Percentiles rank a stretch among this genome's conserved stretches.
These are phyloP conservation scores for Talaromyces sp. DNA, from an alignment of 2,329 filamentous ascomycete genomes.

Conservation along the genomic window DNA sequence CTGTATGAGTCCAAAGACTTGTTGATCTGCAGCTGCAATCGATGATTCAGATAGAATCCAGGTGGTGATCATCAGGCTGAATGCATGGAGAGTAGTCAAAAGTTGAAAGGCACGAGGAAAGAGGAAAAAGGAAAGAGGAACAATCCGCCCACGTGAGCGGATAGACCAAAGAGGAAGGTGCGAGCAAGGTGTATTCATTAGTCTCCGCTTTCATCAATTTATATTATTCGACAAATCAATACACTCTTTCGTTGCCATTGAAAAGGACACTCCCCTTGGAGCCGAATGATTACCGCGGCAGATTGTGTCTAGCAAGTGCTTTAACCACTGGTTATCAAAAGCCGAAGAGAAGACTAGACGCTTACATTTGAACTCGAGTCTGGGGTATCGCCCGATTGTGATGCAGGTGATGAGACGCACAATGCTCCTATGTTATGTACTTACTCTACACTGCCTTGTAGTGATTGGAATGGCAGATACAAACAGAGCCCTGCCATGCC, in stretches of 20 bases:
- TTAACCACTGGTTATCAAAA: not conserved
- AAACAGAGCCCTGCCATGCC: not conserved
- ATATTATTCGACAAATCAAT: too few species aligned
- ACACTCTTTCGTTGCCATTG: too few species aligned
- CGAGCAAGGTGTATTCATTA: not conserved
- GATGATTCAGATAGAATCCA: not conserved
- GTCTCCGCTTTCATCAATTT: not conserved
- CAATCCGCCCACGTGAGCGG: not conserved
- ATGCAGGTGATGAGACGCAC: not conserved
- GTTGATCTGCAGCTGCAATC: not conserved
- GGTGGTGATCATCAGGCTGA: too few species aligned
- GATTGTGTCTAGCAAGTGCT: not conserved
- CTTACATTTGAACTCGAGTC: not conserved
- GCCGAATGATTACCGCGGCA: not conserved
- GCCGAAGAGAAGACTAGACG: not conserved
- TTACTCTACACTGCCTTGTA: not conserved
- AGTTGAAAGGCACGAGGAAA: not conserved
- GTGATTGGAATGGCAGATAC: not conserved
- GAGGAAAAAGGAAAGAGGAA: not conserved
- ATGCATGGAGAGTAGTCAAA: not conserved
- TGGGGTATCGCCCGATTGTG: not conserved
- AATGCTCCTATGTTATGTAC: not conserved
- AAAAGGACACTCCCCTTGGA: too few species aligned
- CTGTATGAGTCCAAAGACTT: not conserved
- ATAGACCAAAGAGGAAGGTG: conserved; percentile 4